A percentile compares a stretch with the other conserved stretches of the same genome.
Evolutionary conservation across 2,329 filamentous ascomycete species (phyloP).

Genomic region (Monilinia fructigena): DNA sequence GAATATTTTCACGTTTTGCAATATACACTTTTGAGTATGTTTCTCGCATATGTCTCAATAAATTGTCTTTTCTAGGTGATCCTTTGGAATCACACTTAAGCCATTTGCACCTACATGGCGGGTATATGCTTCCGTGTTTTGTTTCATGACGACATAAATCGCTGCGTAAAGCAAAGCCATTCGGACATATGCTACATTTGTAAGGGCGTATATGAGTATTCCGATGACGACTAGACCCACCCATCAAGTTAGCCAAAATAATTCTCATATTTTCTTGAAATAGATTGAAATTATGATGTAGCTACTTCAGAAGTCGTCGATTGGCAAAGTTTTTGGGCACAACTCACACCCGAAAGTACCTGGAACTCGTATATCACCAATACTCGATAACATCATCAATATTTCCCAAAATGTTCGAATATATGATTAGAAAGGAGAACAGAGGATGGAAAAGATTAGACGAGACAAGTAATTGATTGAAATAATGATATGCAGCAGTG

Average conservation of each 20-base stretch:
- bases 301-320: neutral
- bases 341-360: neutral
- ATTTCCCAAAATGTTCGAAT: neutral
- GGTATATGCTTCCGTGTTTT: constrained; percentile 25
- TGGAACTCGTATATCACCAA: neutral
- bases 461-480: too few species aligned
- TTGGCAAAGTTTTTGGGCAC: neutral
- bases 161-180: constrained; percentile 28
- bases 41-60: too few species aligned
- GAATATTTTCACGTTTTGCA: too few species aligned
- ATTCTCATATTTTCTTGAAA: neutral
- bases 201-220: constrained; percentile 30
- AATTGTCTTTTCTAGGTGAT: too few species aligned
- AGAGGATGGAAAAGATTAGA: too few species aligned
- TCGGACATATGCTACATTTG: constrained; percentile 23
- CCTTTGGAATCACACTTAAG: too few species aligned
- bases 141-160: constrained; percentile 28
- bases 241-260: neutral
- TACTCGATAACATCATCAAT: neutral
- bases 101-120: constrained; percentile 18
- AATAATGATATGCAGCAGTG: too few species aligned
- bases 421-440: too few species aligned
- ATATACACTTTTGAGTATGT: too few species aligned
- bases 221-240: constrained; percentile 25
- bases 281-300: neutral